These are phyloP conservation scores for Scutellaria galericulata DNA, from an alignment of 257 asterid genomes.

Conservation along the genomic window DNA sequence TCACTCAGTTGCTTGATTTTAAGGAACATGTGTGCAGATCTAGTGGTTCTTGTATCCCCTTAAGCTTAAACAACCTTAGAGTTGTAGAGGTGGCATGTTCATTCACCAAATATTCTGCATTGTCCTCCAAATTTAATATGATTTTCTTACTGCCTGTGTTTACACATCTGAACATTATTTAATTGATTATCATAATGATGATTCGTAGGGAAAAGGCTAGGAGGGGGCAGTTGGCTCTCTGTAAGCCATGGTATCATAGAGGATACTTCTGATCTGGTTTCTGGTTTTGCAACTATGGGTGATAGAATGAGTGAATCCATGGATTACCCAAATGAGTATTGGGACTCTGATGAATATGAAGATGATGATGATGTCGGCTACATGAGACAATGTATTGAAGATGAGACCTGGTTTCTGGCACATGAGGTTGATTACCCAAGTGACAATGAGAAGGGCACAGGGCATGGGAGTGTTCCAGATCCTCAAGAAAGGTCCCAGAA, in stretches of 20 bases:
- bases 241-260: slow-evolving; percentile 96
- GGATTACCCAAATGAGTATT: slow-evolving; percentile 87
- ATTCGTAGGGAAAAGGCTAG: slow-evolving; percentile 66
- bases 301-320: slow-evolving; percentile 85
- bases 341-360: slow-evolving; percentile 98
- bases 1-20: slow-evolving; percentile 16
- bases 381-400: slow-evolving; percentile 98
- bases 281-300: slow-evolving; percentile 95
- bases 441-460: slow-evolving; percentile 89
- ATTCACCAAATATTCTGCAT: not conserved
- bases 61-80: no score
- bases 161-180: no score
- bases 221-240: slow-evolving; percentile 87
- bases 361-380: slow-evolving; percentile 97
- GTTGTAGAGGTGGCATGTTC: slow-evolving; percentile 6
- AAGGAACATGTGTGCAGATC: slow-evolving; percentile 10
- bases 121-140: not conserved
- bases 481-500: slow-evolving; percentile 71
- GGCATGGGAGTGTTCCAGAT: slow-evolving; percentile 77
- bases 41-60: slow-evolving; percentile 5
- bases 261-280: slow-evolving; percentile 92
- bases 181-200: slow-evolving; percentile 37
- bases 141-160: not conserved
- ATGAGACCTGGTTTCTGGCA: slow-evolving; percentile 96
- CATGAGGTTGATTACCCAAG: slow-evolving; percentile 98